Evolutionary conservation across 2,329 filamentous ascomycete genomes (phyloP), one percentile per base, ranked within the genome.

Genomic region (Penicillium palitans): DNA sequence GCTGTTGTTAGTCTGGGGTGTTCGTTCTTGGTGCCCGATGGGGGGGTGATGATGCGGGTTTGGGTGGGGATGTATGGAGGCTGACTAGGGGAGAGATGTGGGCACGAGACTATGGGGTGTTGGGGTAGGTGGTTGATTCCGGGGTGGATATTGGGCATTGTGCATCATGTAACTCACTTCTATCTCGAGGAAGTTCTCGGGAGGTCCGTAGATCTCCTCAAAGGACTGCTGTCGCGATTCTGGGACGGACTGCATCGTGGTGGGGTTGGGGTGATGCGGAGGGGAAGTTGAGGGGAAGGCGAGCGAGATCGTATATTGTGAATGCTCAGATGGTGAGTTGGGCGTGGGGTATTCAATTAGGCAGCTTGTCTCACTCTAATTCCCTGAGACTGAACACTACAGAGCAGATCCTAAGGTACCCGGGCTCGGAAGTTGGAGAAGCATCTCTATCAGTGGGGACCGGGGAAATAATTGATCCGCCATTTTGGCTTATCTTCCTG

Each of bases 101-200:
- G 46, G 53, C 50, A 51, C 50, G 44, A 54, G 55, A 54, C 50
- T 10, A 7, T 13, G 15, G 37, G 45, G 52, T 45, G 40, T 15
- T 7, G 41, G 21, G 24, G 33, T 40, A 10, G 42, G 12, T n/a
- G 33, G 33, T 39, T 9, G 29, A 44, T 42, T 29, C 7, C 9
- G 17, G 41, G 5, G 15, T n/a, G 5, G 15, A 8, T 7, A 10
- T 19, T 31, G 17, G 41, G 21, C 2, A 3, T 48, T 41, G 1
- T 24, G 17, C 5, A 46, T 33, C 15, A 10, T 10, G 25, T 39
- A 35, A 73, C 79, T 58, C 76, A 95, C 93, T 83, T 99, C 95
- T 64, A 99, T 96, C 82, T 99, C 95, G 55, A 99, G 85, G 74
- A 98, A 97, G 82, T 99, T 99, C 83, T 99, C 95, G 6, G 95